Conservation (phyloP, 176 grass and related monocot species). For the Puccinellia tenuiflora region DNA sequence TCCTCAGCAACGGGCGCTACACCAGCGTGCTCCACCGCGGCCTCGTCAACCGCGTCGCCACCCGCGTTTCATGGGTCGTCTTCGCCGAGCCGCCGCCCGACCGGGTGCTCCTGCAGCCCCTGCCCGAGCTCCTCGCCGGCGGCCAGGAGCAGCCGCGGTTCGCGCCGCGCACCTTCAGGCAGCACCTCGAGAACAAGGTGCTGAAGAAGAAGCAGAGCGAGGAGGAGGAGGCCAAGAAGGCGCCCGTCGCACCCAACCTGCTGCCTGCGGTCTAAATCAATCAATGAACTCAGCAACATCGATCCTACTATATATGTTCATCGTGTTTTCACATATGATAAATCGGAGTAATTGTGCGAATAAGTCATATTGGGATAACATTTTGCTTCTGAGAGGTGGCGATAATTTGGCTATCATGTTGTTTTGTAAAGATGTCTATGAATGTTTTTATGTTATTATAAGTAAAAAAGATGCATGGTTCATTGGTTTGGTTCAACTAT, state of each 20-base stretch:
- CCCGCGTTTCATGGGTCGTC: constrained; percentile 85
- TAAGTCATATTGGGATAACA: background rate
- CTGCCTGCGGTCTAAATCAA: background rate
- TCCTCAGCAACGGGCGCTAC: constrained; percentile 75
- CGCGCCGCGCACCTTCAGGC: constrained; percentile 64
- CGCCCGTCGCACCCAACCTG: background rate
- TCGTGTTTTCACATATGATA: background rate
- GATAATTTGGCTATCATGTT: background rate
- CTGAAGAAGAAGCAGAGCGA: constrained; percentile 57
- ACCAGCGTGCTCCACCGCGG: constrained; percentile 93
- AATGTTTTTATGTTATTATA: background rate
- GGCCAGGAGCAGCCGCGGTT: constrained; percentile 27
- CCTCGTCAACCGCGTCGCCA: constrained; percentile 70
- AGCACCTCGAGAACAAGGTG: constrained; percentile 76
- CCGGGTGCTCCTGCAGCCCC: constrained; percentile 48
- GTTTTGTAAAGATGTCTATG: background rate
- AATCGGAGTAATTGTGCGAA: background rate
- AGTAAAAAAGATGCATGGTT: background rate
- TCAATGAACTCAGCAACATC: too few species aligned
- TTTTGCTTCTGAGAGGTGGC: background rate
- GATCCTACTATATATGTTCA: too few species aligned
- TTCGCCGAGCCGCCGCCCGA: constrained; percentile 86
- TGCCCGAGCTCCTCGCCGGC: constrained; percentile 44
- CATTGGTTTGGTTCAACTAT: background rate
- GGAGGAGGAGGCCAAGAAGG: background rate